Conservation (phyloP, 345 rosid species). For the Turritis glabra region DNA sequence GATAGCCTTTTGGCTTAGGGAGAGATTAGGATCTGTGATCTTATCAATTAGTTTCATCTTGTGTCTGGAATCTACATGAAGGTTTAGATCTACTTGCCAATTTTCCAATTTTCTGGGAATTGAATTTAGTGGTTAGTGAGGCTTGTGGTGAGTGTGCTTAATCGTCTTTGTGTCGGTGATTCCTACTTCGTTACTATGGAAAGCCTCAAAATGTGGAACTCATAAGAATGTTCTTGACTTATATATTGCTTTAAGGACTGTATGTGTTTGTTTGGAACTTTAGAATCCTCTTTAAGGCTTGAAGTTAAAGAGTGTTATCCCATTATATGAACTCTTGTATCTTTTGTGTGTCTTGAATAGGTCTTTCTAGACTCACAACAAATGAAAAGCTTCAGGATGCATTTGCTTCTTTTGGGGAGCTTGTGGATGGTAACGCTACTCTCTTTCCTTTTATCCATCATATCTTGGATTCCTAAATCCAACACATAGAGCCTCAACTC, state of each 20-base stretch:
- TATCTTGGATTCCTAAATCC: not conserved
- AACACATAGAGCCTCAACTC: not conserved
- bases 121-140: not conserved
- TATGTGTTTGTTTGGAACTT: not conserved
- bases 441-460: not conserved
- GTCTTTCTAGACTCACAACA: conserved; percentile 72
- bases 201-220: not conserved
- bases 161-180: too few relatives aligned
- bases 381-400: conserved; percentile 77
- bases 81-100: not conserved
- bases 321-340: not conserved
- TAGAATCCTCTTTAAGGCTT: not conserved
- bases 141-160: not conserved
- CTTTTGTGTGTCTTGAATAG: conserved; percentile 39
- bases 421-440: conserved; percentile 56
- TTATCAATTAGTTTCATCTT: not conserved
- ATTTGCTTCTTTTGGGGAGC: conserved; percentile 72
- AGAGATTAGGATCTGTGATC: not conserved
- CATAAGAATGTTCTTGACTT: not conserved
- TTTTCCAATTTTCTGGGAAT: not conserved
- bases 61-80: conserved; percentile 11
- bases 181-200: too few relatives aligned
- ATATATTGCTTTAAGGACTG: not conserved
- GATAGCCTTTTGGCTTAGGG: not conserved
- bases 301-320: not conserved